Percentiles rank a stretch among this genome's conserved stretches.
phyloP scores from a whole-genome alignment of 371 early-diverging fungal genomes.

The Cokeromyces recurvatus region DNA sequence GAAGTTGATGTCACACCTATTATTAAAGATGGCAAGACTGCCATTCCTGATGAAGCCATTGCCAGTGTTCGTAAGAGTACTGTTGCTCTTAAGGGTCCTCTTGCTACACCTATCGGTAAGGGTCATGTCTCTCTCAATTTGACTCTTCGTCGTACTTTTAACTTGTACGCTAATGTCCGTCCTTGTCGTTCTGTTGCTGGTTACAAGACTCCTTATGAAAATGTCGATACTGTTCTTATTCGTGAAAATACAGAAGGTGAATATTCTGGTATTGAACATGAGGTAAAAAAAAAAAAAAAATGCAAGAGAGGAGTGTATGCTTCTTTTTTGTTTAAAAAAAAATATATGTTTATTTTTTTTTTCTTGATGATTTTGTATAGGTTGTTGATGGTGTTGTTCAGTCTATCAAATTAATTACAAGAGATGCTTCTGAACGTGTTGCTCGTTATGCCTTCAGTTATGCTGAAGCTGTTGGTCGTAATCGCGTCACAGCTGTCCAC shows the following conservation, averaged over 20 bases:
- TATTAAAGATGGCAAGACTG: conserved; percentile 87
- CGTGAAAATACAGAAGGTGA: conserved; percentile 99
- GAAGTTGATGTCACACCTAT: conserved; percentile 93
- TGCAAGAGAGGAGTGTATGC: no score
- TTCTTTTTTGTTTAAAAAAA: no score
- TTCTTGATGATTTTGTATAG: no score
- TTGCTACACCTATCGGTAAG: conserved; percentile 97
- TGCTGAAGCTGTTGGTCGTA: conserved; percentile 85
- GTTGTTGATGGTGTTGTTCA: conserved; percentile 96
- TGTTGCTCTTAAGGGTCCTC: conserved; percentile 95
- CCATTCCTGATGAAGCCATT: conserved; percentile 89
- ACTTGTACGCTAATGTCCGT: conserved; percentile 97
- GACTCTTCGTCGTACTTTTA: conserved; percentile 94
- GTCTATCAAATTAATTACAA: conserved; percentile 97
- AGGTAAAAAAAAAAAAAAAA: conserved; percentile 30
- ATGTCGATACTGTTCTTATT: conserved; percentile 96
- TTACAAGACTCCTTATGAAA: conserved; percentile 92
- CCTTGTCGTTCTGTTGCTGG: conserved; percentile 95
- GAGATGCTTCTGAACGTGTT: conserved; percentile 89
- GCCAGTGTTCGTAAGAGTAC: conserved; percentile 91
- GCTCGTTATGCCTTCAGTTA: conserved; percentile 95
- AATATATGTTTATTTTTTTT: no score
- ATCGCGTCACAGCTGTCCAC: conserved; percentile 94
- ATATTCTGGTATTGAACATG: conserved; percentile 98
- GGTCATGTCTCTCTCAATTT: conserved; percentile 98